Evolutionary conservation across 495 filamentous ascomycete genomes (phyloP).

Genomic region (Friedmanniomyces simplex): DNA sequence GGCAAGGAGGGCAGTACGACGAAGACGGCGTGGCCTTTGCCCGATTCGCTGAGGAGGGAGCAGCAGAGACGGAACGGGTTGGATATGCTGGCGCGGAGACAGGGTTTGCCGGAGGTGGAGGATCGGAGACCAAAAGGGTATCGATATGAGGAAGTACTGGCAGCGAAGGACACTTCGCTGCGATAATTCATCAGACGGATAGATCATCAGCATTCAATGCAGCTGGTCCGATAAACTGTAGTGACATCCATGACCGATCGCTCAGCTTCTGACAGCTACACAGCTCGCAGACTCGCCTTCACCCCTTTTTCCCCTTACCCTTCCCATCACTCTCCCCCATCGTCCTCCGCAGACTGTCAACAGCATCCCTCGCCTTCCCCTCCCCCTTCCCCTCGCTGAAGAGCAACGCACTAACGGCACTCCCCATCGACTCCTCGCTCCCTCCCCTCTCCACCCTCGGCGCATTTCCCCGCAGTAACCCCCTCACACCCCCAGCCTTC

Average conservation of each 20-base stretch:
- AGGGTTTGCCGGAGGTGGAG: conserved; percentile 7
- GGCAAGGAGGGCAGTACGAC: not conserved
- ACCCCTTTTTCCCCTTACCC: too few relatives aligned
- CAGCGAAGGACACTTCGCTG: conserved; percentile 10
- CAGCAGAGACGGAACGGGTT: conserved; percentile 13
- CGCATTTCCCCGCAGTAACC: conserved; percentile 40
- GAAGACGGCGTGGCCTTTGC: conserved; percentile 2
- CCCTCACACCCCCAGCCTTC: conserved; percentile 66
- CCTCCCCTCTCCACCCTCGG: not conserved
- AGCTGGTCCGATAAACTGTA: not conserved
- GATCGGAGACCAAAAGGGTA: conserved; percentile 15
- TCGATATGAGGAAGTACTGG: conserved; percentile 11
- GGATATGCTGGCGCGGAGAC: conserved; percentile 3
- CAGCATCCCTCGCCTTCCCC: conserved; percentile 3
- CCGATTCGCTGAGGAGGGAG: conserved; percentile 12
- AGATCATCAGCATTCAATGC: not conserved
- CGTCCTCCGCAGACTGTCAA: conserved; percentile 18
- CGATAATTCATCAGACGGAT: not conserved
- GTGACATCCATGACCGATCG: too few relatives aligned
- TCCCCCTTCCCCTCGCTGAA: conserved; percentile 1
- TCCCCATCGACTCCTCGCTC: not conserved
- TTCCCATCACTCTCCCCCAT: not conserved
- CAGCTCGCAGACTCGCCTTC: too few relatives aligned
- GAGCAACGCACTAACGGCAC: not conserved
- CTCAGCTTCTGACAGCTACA: too few relatives aligned